These are phyloP conservation scores for Kwoniella bestiolae DNA, from an alignment of 768 basidiomycete species.

Conservation along the genomic window DNA sequence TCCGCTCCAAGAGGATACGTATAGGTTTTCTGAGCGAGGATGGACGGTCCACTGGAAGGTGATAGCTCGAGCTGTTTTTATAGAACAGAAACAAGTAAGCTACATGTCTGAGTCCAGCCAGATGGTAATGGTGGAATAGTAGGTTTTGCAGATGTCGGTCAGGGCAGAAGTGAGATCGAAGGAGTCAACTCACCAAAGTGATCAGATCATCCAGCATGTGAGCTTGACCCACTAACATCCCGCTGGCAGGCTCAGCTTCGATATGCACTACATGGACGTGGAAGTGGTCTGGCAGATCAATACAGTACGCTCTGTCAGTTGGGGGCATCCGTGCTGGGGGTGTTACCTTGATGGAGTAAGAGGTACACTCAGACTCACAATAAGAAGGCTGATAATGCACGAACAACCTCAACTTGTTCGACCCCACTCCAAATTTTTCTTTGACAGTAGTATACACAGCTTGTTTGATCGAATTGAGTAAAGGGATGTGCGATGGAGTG, in stretches of 20 bases:
- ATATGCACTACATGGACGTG: slow-evolving; percentile 90
- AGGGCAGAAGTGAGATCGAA: background rate
- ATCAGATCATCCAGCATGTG: slow-evolving; percentile 93
- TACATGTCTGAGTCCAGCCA: too few species aligned
- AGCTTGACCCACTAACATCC: slow-evolving; percentile 86
- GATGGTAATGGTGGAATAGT: too few species aligned
- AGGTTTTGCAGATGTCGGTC: too few species aligned
- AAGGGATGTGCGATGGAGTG: slow-evolving; percentile 65
- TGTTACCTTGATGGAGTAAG: background rate
- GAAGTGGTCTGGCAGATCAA: slow-evolving; percentile 73
- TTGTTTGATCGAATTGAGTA: slow-evolving; percentile 70
- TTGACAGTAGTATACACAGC: slow-evolving; percentile 64
- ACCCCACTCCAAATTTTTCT: slow-evolving; percentile 69
- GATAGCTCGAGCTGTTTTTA: slow-evolving; percentile 67
- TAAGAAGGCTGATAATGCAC: slow-evolving; percentile 97
- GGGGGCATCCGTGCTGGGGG: too few species aligned
- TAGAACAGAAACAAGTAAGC: too few species aligned
- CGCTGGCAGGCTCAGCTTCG: slow-evolving; percentile 67
- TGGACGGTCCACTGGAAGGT: slow-evolving; percentile 60
- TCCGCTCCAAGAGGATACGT: slow-evolving; percentile 83
- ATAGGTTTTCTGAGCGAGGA: slow-evolving; percentile 73
- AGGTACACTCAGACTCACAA: slow-evolving; percentile 65
- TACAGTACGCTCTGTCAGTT: background rate
- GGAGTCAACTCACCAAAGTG: slow-evolving; percentile 65
- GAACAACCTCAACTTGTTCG: slow-evolving; percentile 73